These are phyloP conservation scores for Lathyrus aphaca DNA, from an alignment of 306 rosid species.

Conservation along the genomic window DNA sequence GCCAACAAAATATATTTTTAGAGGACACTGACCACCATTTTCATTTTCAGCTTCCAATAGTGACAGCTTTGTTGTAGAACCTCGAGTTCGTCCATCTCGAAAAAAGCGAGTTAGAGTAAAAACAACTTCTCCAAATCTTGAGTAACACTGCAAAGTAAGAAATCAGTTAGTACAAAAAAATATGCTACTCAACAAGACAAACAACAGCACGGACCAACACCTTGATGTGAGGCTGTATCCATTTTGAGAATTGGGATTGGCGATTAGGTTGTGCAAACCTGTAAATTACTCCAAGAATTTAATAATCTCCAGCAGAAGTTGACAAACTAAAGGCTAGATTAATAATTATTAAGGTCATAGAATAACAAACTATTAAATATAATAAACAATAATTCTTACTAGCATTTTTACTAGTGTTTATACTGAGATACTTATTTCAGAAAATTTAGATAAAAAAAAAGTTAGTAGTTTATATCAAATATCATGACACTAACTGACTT, in stretches of 20 bases:
- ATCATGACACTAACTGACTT: constrained; percentile 14
- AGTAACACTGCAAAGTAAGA: constrained; percentile 61
- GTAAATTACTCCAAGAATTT: constrained; percentile 39
- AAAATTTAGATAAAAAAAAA: constrained; percentile 20
- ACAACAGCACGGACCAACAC: constrained; percentile 45
- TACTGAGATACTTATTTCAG: constrained; percentile 15
- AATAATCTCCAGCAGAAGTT: constrained; percentile 21
- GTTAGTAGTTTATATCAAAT: constrained; percentile 11
- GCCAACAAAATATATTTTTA: constrained; percentile 23
- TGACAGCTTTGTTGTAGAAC: constrained; percentile 65
- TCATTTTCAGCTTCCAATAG: constrained; percentile 52
- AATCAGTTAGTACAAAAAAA: constrained; percentile 43
- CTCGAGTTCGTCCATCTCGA: constrained; percentile 62
- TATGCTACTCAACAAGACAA: constrained; percentile 16
- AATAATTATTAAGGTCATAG: constrained; percentile 16
- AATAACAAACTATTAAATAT: constrained; percentile 25
- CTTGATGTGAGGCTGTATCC: constrained; percentile 98
- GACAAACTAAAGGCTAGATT: constrained; percentile 18
- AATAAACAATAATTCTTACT: neutral
- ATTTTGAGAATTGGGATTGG: constrained; percentile 80
- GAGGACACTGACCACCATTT: constrained; percentile 54
- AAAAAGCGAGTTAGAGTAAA: constrained; percentile 83
- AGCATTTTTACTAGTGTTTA: neutral
- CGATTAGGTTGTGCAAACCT: constrained; percentile 86
- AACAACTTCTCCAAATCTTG: constrained; percentile 88